phyloP scores from a whole-genome alignment of 1,284 basidiomycete species.

The Ceratorhiza oryzae-sativae region DNA sequence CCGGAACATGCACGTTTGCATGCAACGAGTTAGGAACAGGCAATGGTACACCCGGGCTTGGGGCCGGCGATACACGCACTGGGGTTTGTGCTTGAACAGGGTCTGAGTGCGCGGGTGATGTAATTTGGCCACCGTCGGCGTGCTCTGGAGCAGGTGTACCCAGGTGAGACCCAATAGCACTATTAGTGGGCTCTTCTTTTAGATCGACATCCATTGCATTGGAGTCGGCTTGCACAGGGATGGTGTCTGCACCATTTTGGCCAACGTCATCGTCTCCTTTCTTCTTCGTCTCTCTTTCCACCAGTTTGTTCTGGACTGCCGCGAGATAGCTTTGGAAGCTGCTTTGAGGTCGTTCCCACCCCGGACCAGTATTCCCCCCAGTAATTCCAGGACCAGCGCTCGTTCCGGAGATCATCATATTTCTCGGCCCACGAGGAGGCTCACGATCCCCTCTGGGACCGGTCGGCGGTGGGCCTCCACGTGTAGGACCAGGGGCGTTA shows the following conservation, averaged over 20 bases:
- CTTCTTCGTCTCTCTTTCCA: constrained; percentile 14
- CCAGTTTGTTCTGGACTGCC: constrained; percentile 27
- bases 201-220: constrained; percentile 27
- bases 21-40: not conserved
- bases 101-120: constrained; percentile 9
- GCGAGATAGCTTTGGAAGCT: constrained; percentile 25
- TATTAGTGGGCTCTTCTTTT: not conserved
- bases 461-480: constrained; percentile 31
- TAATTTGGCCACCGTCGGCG: not conserved
- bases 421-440: constrained; percentile 34
- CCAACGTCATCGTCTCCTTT: constrained; percentile 2
- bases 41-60: not conserved
- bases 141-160: constrained; percentile 12
- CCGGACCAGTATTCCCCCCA: not conserved
- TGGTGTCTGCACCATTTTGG: not conserved
- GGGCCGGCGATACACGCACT: constrained; percentile 11
- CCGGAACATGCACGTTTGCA: not conserved
- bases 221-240: not conserved
- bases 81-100: not conserved
- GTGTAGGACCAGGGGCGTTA: not conserved
- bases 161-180: not conserved
- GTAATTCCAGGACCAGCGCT: not conserved
- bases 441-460: constrained; percentile 33
- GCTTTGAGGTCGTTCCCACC: constrained; percentile 28
- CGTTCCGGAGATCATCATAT: constrained; percentile 12